Conservation (phyloP, 2,329 filamentous ascomycete species). For the Helotiales sp. region DNA sequence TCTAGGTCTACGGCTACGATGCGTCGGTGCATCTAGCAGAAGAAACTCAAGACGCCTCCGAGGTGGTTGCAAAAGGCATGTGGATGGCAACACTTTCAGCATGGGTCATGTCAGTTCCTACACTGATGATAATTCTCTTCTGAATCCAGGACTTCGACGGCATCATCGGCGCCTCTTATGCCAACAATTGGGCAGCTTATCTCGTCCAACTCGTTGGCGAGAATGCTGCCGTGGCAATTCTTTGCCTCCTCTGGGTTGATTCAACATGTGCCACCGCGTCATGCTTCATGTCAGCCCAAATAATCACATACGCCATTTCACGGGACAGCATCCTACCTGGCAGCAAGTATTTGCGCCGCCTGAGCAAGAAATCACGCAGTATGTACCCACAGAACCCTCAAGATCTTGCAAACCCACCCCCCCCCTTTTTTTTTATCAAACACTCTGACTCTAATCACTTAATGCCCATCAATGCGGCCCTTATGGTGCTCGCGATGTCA, state of each 20-base stretch:
- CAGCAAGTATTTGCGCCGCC: slow-evolving; percentile 43
- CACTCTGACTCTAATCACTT: background rate
- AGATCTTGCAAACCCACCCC: no score
- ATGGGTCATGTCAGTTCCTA: slow-evolving; percentile 47
- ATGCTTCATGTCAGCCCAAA: slow-evolving; percentile 48
- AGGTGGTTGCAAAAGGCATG: slow-evolving; percentile 47
- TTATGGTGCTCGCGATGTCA: slow-evolving; percentile 43
- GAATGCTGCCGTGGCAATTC: slow-evolving; percentile 45
- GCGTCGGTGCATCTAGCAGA: slow-evolving; percentile 47
- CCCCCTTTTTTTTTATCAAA: no score
- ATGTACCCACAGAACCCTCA: background rate
- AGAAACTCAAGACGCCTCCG: slow-evolving; percentile 46
- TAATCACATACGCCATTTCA: slow-evolving; percentile 49
- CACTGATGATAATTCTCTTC: slow-evolving; percentile 47
- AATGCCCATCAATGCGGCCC: slow-evolving; percentile 46
- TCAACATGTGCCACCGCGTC: slow-evolving; percentile 46
- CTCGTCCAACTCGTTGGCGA: slow-evolving; percentile 46
- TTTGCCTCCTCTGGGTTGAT: slow-evolving; percentile 47
- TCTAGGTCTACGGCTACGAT: slow-evolving; percentile 43
- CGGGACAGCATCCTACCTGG: slow-evolving; percentile 48
- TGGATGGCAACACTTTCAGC: slow-evolving; percentile 46
- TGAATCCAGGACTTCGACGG: slow-evolving; percentile 49
- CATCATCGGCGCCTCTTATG: slow-evolving; percentile 44
- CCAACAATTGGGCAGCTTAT: slow-evolving; percentile 49
- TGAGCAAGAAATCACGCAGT: slow-evolving; percentile 41